Evolutionary conservation across 345 rosid species (phyloP).

Genomic region (Moricandia moricandioides): DNA sequence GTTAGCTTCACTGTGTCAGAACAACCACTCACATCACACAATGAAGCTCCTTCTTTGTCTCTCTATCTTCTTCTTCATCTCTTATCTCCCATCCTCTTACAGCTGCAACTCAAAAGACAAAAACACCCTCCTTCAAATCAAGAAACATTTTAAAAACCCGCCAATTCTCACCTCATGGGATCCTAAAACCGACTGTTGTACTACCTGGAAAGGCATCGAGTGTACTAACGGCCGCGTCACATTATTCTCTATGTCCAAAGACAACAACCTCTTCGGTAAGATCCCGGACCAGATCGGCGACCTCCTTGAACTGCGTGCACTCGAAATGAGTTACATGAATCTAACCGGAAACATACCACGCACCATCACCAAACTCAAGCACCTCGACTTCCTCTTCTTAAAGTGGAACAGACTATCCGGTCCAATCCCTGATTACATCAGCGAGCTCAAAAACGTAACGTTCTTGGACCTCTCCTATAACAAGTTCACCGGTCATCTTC

Average conservation of each 20-base stretch:
- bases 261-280: slow-evolving; percentile 47
- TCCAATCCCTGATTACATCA: slow-evolving; percentile 47
- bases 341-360: slow-evolving; percentile 63
- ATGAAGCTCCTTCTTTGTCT: slow-evolving; percentile 28
- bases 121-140: slow-evolving; percentile 57
- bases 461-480: slow-evolving; percentile 65
- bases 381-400: slow-evolving; percentile 51
- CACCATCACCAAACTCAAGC: slow-evolving; percentile 55
- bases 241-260: slow-evolving; percentile 52
- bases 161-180: slow-evolving; percentile 68
- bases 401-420: slow-evolving; percentile 52
- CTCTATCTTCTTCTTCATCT: slow-evolving; percentile 23
- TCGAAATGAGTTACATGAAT: slow-evolving; percentile 49
- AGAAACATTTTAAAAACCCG: slow-evolving; percentile 55
- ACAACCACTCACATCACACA: neutral
- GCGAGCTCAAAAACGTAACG: slow-evolving; percentile 48
- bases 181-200: slow-evolving; percentile 62
- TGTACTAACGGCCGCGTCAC: slow-evolving; percentile 58
- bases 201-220: slow-evolving; percentile 56
- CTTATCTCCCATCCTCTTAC: slow-evolving; percentile 34
- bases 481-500: slow-evolving; percentile 57
- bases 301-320: slow-evolving; percentile 51
- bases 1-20: neutral
- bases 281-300: slow-evolving; percentile 60
- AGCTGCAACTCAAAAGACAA: slow-evolving; percentile 56